Conservation (phyloP, 2,329 filamentous ascomycete genomes). For the Pseudogymnoascus verrucosus region DNA sequence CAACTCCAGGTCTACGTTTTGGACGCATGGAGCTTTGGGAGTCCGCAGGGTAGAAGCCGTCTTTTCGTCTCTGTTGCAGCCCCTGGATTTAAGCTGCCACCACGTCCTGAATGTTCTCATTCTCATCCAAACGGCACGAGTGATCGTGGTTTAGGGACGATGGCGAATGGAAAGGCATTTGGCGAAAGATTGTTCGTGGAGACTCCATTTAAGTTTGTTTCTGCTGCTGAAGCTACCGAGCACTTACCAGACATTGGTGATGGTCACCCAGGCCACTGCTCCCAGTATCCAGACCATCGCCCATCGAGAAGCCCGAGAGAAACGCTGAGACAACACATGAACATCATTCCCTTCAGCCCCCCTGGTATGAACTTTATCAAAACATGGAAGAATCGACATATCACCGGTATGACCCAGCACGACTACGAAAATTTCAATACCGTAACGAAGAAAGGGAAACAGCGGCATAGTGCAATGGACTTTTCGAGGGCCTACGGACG, state of each 20-base stretch:
- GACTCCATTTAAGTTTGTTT: conserved; percentile 54
- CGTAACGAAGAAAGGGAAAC: conserved; percentile 17
- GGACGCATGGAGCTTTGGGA: conserved; percentile 62
- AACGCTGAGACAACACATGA: conserved; percentile 38
- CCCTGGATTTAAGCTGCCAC: conserved; percentile 51
- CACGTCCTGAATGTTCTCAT: conserved; percentile 53
- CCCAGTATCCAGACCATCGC: conserved; percentile 61
- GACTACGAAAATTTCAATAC: conserved; percentile 36
- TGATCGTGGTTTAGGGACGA: conserved; percentile 42
- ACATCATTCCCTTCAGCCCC: conserved; percentile 51
- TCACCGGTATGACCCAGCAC: conserved; percentile 30
- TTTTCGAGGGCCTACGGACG: conserved; percentile 40
- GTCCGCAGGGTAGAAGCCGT: conserved; percentile 56
- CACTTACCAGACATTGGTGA: conserved; percentile 60
- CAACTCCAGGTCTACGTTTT: conserved; percentile 61
- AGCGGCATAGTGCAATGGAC: conserved; percentile 17
- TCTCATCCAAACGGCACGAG: conserved; percentile 40
- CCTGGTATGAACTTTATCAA: conserved; percentile 44
- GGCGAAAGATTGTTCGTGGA: conserved; percentile 41
- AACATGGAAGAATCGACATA: conserved; percentile 34
- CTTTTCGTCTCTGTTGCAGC: conserved; percentile 67
- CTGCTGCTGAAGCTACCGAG: conserved; percentile 42
- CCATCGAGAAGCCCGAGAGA: conserved; percentile 35
- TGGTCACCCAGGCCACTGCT: conserved; percentile 51
- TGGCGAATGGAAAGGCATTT: conserved; percentile 53